phyloP scores from a whole-genome alignment of 1,284 basidiomycete species.

The Malassezia sympodialis region DNA sequence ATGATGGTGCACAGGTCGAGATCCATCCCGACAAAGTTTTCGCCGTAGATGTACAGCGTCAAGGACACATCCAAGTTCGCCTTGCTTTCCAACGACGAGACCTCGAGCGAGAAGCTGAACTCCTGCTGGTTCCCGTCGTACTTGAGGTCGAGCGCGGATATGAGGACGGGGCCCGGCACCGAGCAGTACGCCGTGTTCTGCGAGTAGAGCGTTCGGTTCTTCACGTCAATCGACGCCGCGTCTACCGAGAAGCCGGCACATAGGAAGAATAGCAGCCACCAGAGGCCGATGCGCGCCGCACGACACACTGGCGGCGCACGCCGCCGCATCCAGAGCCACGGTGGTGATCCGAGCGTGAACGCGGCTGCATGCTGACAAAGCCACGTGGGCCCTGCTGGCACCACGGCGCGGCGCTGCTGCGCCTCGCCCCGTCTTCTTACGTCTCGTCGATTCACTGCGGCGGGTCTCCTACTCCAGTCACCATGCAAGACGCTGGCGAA shows the following conservation, averaged over 20 bases:
- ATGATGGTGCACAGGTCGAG: conserved; percentile 41
- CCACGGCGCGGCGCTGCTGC: neutral
- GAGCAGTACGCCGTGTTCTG: conserved; percentile 42
- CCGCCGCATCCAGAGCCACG: neutral
- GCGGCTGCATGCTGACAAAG: neutral
- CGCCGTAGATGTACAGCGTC: conserved; percentile 42
- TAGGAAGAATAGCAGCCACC: neutral
- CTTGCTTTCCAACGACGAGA: conserved; percentile 30
- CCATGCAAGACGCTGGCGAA: neutral
- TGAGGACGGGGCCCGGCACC: conserved; percentile 34
- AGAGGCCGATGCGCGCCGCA: neutral
- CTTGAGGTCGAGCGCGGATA: conserved; percentile 33
- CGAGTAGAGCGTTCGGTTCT: conserved; percentile 19
- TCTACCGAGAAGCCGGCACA: neutral
- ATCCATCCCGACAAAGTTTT: conserved; percentile 33
- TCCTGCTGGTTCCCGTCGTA: conserved; percentile 24
- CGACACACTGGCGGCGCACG: neutral
- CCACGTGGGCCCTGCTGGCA: conserved; percentile 1
- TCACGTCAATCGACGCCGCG: neutral
- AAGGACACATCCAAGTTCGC: conserved; percentile 25
- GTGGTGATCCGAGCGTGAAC: neutral
- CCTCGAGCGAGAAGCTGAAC: conserved; percentile 40
- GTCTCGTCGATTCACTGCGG: neutral
- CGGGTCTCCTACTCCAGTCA: neutral
- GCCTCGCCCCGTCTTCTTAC: neutral